These are phyloP conservation scores for Suhomyces guaymorum DNA, from an alignment of 1,139 yeast genomes.

Conservation along the genomic window DNA sequence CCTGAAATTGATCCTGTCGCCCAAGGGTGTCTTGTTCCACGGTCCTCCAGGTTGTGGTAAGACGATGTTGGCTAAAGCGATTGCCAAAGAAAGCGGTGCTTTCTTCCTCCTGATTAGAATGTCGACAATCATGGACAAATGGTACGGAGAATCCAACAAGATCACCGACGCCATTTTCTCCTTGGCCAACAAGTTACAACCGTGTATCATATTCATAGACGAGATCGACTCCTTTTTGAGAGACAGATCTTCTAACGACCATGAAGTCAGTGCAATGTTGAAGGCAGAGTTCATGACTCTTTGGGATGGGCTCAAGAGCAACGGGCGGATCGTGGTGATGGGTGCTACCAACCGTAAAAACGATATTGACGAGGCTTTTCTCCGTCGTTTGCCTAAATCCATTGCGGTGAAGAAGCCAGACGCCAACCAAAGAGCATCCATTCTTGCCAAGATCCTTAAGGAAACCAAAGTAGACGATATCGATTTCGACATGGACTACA, in stretches of 20 bases:
- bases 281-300: slow-evolving; percentile 97
- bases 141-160: slow-evolving; percentile 97
- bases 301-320: slow-evolving; percentile 88
- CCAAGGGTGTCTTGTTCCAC: slow-evolving; percentile 88
- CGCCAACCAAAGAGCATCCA: slow-evolving; percentile 65
- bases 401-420: slow-evolving; percentile 80
- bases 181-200: slow-evolving; percentile 85
- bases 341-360: slow-evolving; percentile 95
- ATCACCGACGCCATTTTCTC: slow-evolving; percentile 92
- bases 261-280: slow-evolving; percentile 92
- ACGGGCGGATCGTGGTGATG: slow-evolving; percentile 80
- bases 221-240: slow-evolving; percentile 94
- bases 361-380: slow-evolving; percentile 90
- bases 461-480: slow-evolving; percentile 60
- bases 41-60: slow-evolving; percentile 99
- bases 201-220: slow-evolving; percentile 93
- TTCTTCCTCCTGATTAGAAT: slow-evolving; percentile 87
- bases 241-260: slow-evolving; percentile 82
- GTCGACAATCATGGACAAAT: slow-evolving; percentile 95
- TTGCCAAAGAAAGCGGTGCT: slow-evolving; percentile 91
- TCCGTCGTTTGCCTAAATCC: slow-evolving; percentile 90
- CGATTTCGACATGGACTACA: slow-evolving; percentile 59
- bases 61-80: slow-evolving; percentile 95
- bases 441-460: slow-evolving; percentile 63
- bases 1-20: slow-evolving; percentile 74